Base-by-base conservation (phyloP, 345 rosid species). In the Populus simonii region DNA sequence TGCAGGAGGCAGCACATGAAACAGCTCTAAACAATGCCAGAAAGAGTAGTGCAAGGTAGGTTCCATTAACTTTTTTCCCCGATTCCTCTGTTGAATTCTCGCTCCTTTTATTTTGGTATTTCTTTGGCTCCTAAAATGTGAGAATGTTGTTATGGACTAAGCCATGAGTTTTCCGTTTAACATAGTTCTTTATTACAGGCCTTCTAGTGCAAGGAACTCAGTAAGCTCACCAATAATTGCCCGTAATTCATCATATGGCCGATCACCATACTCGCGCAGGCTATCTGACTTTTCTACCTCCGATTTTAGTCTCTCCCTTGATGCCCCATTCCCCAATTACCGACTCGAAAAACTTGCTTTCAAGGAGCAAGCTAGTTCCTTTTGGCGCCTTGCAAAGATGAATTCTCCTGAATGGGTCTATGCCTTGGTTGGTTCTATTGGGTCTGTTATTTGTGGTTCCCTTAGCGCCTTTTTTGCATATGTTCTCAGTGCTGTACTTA, bases 221-320 rank as follows among this genome's bases (percentile, higher is more conserved):
- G 96, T 95, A 53, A 93, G 99, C 89, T 95, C 99, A 9, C 99
- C 99, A 1, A 95, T 95, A 75, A 95, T 95, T 62, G 89, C 99
- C 4, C 86, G 98, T 13, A 95, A 95, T 81, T 95, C 99, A 1
- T 95, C 99, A 0, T 95, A 95, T 80, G 99, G 99, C 12, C 89
- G 99, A 73, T 95, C 99, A 66, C 99, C 99, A 8, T 95, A 92
- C 73, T 95, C 99, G 2, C 89, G 99, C 65, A 85, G 99, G 76
- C 91, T 95, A 17, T 95, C 99, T 2, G 99, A 95, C 81, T 95
- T 95, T 86, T 95, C 99, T 29, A 95, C 99, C n/a, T 92, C 99
- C 33, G 99, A 95, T 85, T 95, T 95, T 67, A 90, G 92, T 76
- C 96, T 95, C 80, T 95, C 99, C 49, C 83, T 93, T 47, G 99